Evolutionary conservation across 2,329 filamentous ascomycete genomes (phyloP), one percentile per base, ranked within the genome.

Genomic region (Purpureocillium lavendulum): DNA sequence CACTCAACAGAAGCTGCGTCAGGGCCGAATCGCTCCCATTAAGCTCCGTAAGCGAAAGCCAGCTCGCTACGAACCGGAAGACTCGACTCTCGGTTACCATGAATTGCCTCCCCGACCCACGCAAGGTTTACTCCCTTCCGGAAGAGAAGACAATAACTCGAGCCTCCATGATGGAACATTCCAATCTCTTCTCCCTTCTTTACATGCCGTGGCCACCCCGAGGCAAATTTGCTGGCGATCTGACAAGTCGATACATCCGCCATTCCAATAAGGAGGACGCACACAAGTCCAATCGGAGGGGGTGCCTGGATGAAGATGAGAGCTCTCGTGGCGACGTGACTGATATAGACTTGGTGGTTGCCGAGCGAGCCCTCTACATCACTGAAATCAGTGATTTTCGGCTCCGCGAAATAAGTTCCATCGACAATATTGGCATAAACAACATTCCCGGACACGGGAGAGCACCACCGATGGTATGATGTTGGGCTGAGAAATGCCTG

Each of bases 111-210:
- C 6, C 37, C 36, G 9, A 46, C 42, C 40, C 48, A 52, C 0
- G 47, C 40, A 4, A 73, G 52, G 36, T 63, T 63, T 18, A 78
- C 67, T 0, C 61, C 67, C 41, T 69, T 63, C 15, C 73, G 58
- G 60, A 86, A 84, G 2, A 85, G 52, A 45, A 85, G 54, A 48
- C 77, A 82, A 50, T 83, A 73, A 1, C 74, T 76, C 7, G 71
- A 77, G 1, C 82, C 82, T 15, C 82, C 82, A 51, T 79, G 84
- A 52, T 85, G 82, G 60, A 86, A 86, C 79, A 83, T 84, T 26
- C 82, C 82, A 24, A 80, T 64, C 59, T 84, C 62, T 13, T 85
- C 75, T 7, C 82, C 82, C 63, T 85, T 85, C 2, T 12, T 7
- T 2, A 51, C 41, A 3, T 5, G 2, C 12, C 43, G 35, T 9